Conservation (phyloP, 257 asterid genomes). For the Solanum piurae region DNA sequence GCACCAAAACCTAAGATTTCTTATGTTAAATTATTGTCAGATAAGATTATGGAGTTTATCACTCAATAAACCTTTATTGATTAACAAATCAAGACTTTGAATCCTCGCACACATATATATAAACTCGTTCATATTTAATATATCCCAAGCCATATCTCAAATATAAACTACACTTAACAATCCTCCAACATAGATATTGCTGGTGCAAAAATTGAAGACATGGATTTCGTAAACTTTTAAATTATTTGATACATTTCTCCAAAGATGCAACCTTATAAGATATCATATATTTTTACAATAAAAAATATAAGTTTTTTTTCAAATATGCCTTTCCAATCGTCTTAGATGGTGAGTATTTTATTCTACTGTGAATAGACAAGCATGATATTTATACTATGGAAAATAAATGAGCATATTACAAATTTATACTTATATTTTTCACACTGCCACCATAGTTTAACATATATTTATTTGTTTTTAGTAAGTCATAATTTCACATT, state of each 20-base stretch:
- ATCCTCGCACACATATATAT: neutral
- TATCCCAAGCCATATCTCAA: neutral
- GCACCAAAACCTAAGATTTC: neutral
- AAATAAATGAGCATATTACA: neutral
- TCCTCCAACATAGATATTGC: neutral
- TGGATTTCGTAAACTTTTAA: neutral
- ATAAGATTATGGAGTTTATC: neutral
- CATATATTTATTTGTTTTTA: neutral
- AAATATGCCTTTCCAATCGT: neutral
- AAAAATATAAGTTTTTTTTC: neutral
- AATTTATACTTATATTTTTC: too few species aligned
- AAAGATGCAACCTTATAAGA: neutral
- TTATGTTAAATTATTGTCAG: neutral
- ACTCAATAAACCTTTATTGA: neutral
- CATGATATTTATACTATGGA: too few species aligned
- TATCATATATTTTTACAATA: neutral
- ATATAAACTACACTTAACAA: neutral
- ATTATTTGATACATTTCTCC: neutral
- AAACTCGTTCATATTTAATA: too few species aligned
- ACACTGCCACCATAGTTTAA: neutral
- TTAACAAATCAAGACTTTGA: neutral
- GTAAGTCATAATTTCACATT: neutral
- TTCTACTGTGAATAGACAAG: too few species aligned
- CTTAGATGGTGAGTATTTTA: too few species aligned
- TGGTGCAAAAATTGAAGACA: neutral